Evolutionary conservation across 1,139 yeast genomes (phyloP), one percentile per base, ranked within the genome.

Genomic region (Suhomyces bokatorum): DNA sequence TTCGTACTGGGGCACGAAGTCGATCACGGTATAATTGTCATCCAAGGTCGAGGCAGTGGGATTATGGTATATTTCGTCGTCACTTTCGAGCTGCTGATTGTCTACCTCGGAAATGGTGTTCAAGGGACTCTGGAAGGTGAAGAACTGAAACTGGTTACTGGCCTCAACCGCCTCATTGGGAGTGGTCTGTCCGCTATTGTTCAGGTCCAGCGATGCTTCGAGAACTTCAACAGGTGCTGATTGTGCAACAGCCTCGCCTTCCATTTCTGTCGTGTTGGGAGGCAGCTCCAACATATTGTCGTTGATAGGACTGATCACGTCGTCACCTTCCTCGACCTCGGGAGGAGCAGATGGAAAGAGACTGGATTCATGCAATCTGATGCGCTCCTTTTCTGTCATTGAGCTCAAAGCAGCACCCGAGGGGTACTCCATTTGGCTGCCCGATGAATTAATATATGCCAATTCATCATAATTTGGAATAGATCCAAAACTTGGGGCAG

Each of bases 331-430:
- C 26, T 60, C 66, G 7, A 56, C 53, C 11, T 58, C 58, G 4
- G 67, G 74, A 1, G 88, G 87, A 32, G 77, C 82, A 0, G 88
- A 81, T 0, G 90, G 89, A 31, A 83, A 57, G 34, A 84, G 66
- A 12, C 85, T 74, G 29, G 74, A 72, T 56, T 83, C 89, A 47
- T 73, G 73, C 14, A 73, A 67, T 46, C 76, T 67, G 56, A 83
- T 62, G 22, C 73, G 58, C 49, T 82, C 85, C 58, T 84, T 83
- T 47, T 83, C 89, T 12, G 36, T 13, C 29, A 34, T 34, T 4
- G 36, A 14, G 15, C 13, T 34, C 1, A 74, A 55, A 35, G 70
- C 24, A 56, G 55, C 26, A 45, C 12, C 31, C 49, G 34, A 52
- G 24, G 32, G 39, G 53, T 9, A 44, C 46, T 2, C 67, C 12